Percentiles rank a stretch among this genome's conserved stretches.
Conservation (phyloP, 2,329 filamentous ascomycete species). For the Fusarium neocosmosporiellum region DNA sequence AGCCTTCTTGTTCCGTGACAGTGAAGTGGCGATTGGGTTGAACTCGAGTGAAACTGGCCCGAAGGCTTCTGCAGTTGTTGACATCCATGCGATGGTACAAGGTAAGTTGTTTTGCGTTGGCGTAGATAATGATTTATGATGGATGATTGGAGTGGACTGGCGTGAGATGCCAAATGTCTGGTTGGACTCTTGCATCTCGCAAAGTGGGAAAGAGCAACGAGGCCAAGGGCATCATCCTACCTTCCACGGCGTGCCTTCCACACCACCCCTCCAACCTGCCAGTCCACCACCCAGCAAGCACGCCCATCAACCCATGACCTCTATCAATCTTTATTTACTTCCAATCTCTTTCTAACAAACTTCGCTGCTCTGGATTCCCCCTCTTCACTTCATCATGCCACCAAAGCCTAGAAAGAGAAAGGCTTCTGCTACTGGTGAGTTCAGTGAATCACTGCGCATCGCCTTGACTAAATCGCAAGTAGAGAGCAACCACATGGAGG, state of each 20-base stretch:
- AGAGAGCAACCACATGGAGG: slow-evolving; percentile 28
- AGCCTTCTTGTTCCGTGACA: not conserved
- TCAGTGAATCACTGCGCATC: not conserved
- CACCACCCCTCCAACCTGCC: not conserved
- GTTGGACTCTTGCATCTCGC: not conserved
- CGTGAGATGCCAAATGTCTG: not conserved
- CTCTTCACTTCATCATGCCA: slow-evolving; percentile 36
- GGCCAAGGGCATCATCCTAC: not conserved
- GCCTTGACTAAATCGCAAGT: not conserved
- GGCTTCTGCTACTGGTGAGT: slow-evolving; percentile 34
- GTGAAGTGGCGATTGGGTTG: not conserved
- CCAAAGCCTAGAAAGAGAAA: slow-evolving; percentile 44
- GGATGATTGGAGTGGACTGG: not conserved
- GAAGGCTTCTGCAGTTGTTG: not conserved
- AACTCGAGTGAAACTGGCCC: not conserved
- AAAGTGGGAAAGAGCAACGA: not conserved
- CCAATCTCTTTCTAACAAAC: not conserved
- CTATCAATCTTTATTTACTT: not conserved
- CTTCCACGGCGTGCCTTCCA: not conserved
- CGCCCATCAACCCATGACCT: not conserved
- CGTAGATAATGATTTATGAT: not conserved
- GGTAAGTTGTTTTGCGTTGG: not conserved
- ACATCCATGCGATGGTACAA: not conserved
- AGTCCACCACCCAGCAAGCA: not conserved
- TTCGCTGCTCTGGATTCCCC: not conserved